These are phyloP conservation scores for Nemania bipapillata DNA, from an alignment of 2,329 filamentous ascomycete genomes.

Conservation along the genomic window DNA sequence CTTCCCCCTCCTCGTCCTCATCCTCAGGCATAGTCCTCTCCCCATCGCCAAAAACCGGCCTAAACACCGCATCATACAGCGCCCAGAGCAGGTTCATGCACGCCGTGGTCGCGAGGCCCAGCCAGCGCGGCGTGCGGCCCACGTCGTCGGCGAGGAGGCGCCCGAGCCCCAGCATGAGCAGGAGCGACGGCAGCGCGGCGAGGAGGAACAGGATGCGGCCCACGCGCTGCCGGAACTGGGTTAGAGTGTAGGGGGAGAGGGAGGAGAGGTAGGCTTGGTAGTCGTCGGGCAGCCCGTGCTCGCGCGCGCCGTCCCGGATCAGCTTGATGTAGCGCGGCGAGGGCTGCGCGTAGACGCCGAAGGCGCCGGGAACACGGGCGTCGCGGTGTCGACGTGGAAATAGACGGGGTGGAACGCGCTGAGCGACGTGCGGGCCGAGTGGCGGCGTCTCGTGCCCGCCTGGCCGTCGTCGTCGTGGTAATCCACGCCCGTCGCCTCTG, in stretches of 20 bases:
- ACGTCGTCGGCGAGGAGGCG: conserved; percentile 69
- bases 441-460: not conserved
- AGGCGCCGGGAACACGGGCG: conserved; percentile 24
- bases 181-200: conserved; percentile 66
- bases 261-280: conserved; percentile 79
- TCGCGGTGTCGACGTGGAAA: not conserved
- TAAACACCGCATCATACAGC: conserved; percentile 72
- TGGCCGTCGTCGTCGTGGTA: not conserved
- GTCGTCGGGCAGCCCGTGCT: conserved; percentile 80
- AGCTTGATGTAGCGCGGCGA: conserved; percentile 85
- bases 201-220: conserved; percentile 72
- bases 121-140: conserved; percentile 73
- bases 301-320: conserved; percentile 78
- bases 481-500: conserved; percentile 27
- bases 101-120: conserved; percentile 62
- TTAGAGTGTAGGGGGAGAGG: conserved; percentile 77
- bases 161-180: conserved; percentile 60
- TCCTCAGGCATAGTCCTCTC: conserved; percentile 67
- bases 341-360: conserved; percentile 74
- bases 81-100: conserved; percentile 65
- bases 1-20: conserved; percentile 16
- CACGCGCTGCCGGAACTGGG: conserved; percentile 71
- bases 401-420: not conserved
- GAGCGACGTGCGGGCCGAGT: not conserved
- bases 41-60: conserved; percentile 82